Base-by-base conservation (phyloP, 129 eudicot species). In the Lactuca saligna region DNA sequence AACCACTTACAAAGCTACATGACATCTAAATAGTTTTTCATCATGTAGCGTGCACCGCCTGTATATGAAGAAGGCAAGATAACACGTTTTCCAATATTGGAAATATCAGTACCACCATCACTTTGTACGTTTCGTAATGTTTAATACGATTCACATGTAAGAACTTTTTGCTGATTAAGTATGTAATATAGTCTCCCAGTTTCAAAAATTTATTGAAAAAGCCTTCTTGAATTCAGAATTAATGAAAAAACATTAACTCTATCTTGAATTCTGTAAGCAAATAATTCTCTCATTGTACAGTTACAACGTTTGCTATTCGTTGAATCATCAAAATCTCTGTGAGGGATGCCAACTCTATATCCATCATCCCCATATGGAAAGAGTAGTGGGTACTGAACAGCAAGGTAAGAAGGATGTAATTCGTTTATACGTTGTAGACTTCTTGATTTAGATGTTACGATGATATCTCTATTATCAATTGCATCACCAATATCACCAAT, bases 341-440 rank as follows among this genome's bases (percentile, higher is more conserved):
- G 38, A 8, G 4, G 61, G 29, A 55, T 55, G 17, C 1, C 17
- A 13, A 29, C 29, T 7, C 13, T 6, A 6, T 13, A 55, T 13
- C 61, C 61, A 55, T 8, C 61, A 3, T 55, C 61, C 10, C 61
- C 61, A 55, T 55, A 6, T n/a, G 61, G 61, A 55, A 55, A 55
- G 4, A 55, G 29, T 17, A 55, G 29, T n/a, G 61, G 61, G 13
- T 55, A 55, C 8, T 55, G 61, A 55, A 55, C 7, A 7, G 61
- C 16, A 13, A 55, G 20, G 29, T 55, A 55, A 1, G 4, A 13
- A 7, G 61, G 61, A 55, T n/a, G 10, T 7, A 55, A 15, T 17
- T 55, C 61, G 3, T 55, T 17, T 7, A 55, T 17, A 7, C 17
- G 61, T 55, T 13, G 3, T 7, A 55, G 17, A 55, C 5, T 3